Conservation (phyloP, 2,329 filamentous ascomycete species). For the Phialophora expanda region DNA sequence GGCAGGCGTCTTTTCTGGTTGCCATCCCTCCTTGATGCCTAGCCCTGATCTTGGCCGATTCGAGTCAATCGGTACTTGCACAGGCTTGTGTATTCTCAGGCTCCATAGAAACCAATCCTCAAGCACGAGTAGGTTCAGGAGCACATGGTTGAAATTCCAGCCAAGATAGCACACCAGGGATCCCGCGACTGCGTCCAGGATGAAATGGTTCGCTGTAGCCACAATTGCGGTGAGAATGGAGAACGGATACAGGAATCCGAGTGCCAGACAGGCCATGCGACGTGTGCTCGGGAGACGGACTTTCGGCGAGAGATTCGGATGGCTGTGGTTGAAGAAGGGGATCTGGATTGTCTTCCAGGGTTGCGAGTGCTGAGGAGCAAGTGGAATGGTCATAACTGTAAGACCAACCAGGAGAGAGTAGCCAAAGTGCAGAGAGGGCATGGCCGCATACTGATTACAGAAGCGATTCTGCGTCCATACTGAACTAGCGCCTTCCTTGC, state of each 20-base stretch:
- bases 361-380: constrained; percentile 58
- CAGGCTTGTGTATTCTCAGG: constrained; percentile 69
- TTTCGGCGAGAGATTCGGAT: constrained; percentile 41
- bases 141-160: constrained; percentile 60
- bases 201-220: constrained; percentile 73
- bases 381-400: constrained; percentile 69
- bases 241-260: constrained; percentile 68
- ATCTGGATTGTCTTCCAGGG: constrained; percentile 35
- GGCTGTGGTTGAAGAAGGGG: constrained; percentile 43
- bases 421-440: constrained; percentile 77
- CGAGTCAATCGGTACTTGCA: constrained; percentile 28
- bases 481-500: constrained; percentile 64
- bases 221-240: constrained; percentile 71
- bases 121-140: constrained; percentile 68
- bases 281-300: constrained; percentile 56
- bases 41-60: neutral
- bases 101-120: constrained; percentile 72
- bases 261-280: constrained; percentile 55
- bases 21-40: constrained; percentile 14
- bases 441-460: constrained; percentile 77
- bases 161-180: constrained; percentile 68
- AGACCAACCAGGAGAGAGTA: constrained; percentile 75
- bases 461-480: constrained; percentile 76
- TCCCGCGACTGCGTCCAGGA: constrained; percentile 73
- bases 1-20: constrained; percentile 9